Percentiles rank a stretch among this genome's conserved stretches.
These are phyloP conservation scores for Ogataea sp. DNA, from an alignment of 805 yeast species.

Conservation along the genomic window DNA sequence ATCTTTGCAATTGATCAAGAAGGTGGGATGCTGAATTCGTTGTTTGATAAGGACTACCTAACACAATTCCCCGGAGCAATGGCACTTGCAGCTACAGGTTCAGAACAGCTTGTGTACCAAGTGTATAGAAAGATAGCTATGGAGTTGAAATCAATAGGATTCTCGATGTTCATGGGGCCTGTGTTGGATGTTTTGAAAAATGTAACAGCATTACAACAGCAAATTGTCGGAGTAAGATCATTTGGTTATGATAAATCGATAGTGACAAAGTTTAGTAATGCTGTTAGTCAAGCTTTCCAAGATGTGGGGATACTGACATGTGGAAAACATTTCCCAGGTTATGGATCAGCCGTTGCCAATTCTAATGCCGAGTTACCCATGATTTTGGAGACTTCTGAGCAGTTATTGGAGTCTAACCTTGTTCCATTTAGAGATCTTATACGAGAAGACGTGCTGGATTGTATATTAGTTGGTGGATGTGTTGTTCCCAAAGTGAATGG, in stretches of 20 bases:
- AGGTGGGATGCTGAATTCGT: slow-evolving; percentile 49
- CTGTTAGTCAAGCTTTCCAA: slow-evolving; percentile 42
- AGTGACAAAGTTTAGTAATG: slow-evolving; percentile 39
- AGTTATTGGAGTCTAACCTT: slow-evolving; percentile 38
- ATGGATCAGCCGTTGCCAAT: slow-evolving; percentile 53
- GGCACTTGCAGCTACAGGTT: slow-evolving; percentile 52
- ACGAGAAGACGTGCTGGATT: slow-evolving; percentile 38
- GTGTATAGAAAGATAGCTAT: slow-evolving; percentile 45
- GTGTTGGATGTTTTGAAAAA: slow-evolving; percentile 42
- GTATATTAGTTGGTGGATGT: slow-evolving; percentile 54
- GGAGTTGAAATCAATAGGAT: slow-evolving; percentile 47
- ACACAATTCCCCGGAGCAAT: slow-evolving; percentile 60
- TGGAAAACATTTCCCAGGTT: slow-evolving; percentile 63
- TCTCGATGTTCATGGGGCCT: slow-evolving; percentile 46
- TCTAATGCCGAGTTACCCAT: slow-evolving; percentile 49
- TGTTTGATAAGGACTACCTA: slow-evolving; percentile 41
- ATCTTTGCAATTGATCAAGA: slow-evolving; percentile 49
- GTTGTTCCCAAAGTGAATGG: slow-evolving; percentile 51
- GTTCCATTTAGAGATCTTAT: slow-evolving; percentile 44
- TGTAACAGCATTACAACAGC: slow-evolving; percentile 38
- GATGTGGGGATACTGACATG: slow-evolving; percentile 46
- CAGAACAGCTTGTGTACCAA: slow-evolving; percentile 39
- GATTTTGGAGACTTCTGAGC: slow-evolving; percentile 46
- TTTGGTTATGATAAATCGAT: slow-evolving; percentile 48
- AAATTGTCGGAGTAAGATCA: slow-evolving; percentile 45